phyloP scores from a whole-genome alignment of 1,139 yeast species.

The Suhomyces ambrosiae region DNA sequence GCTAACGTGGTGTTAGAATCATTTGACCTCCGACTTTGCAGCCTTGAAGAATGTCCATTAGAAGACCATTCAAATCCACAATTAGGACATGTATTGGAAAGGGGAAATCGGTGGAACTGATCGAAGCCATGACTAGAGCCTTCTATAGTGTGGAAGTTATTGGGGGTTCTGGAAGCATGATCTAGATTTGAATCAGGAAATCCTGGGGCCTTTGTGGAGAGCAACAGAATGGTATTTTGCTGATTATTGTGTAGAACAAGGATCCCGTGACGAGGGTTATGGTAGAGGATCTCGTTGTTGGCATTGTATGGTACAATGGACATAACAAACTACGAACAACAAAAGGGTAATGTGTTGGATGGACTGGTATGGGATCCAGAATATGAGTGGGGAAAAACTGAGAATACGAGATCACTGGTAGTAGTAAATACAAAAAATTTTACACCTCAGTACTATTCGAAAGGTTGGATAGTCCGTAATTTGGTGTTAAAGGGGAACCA shows the following conservation, averaged over 20 bases:
- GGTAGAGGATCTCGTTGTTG: conserved; percentile 37
- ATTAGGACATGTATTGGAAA: conserved; percentile 36
- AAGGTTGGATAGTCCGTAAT: too few species aligned
- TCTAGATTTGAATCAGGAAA: conserved; percentile 1
- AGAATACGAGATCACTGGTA: too few species aligned
- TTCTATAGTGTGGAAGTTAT: not conserved
- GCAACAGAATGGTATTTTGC: conserved; percentile 42
- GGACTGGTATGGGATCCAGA: not conserved
- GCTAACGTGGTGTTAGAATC: conserved; percentile 4
- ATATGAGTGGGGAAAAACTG: too few species aligned
- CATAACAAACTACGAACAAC: too few species aligned
- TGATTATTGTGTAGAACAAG: conserved; percentile 47
- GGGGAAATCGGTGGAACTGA: not conserved
- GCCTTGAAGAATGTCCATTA: not conserved
- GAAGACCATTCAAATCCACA: conserved; percentile 42
- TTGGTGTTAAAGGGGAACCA: too few species aligned
- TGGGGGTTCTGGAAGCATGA: not conserved
- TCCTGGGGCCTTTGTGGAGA: conserved; percentile 20
- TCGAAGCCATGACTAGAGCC: not conserved
- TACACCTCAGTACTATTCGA: too few species aligned
- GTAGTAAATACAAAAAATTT: too few species aligned
- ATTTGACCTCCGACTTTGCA: conserved; percentile 6
- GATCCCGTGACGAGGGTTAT: conserved; percentile 43
- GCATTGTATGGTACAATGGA: conserved; percentile 44
- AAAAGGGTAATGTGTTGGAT: too few species aligned